phyloP scores from a whole-genome alignment of 345 rosid species.

The Isatis tinctoria region DNA sequence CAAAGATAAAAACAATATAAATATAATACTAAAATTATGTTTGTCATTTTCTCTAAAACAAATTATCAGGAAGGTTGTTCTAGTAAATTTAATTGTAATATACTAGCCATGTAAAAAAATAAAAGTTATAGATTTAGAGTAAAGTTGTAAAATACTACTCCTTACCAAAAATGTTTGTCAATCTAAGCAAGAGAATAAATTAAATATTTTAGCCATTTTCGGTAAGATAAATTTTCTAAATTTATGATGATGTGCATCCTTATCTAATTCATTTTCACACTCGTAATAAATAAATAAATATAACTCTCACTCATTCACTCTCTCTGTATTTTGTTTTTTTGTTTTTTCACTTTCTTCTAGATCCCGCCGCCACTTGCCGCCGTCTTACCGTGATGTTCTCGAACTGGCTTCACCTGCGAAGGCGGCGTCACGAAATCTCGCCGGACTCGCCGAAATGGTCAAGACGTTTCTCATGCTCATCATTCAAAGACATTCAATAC shows the following conservation, averaged over 20 bases:
- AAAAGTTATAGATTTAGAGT: neutral
- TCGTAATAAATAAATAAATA: neutral
- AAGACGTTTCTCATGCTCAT: constrained; percentile 41
- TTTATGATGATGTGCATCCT: neutral
- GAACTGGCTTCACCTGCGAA: constrained; percentile 38
- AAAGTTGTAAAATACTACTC: neutral
- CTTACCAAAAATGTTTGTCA: neutral
- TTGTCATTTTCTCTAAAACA: too few species aligned
- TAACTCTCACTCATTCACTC: neutral
- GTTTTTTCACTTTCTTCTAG: neutral
- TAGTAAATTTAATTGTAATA: too few species aligned
- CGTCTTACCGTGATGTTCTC: constrained; percentile 37
- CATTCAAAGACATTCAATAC: constrained; percentile 50
- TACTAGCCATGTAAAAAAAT: too few species aligned
- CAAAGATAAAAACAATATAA: too few species aligned
- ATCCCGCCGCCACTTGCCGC: neutral
- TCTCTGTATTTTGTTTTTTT: neutral
- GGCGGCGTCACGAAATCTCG: neutral
- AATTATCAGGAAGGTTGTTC: too few species aligned
- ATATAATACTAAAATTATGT: too few species aligned
- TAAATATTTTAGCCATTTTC: neutral
- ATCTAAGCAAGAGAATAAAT: neutral
- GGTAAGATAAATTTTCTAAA: neutral
- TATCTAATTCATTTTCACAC: neutral
- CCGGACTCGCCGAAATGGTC: constrained; percentile 20